Base-by-base conservation (phyloP, 2,329 filamentous ascomycete genomes). In the Microsporum audouinii region DNA sequence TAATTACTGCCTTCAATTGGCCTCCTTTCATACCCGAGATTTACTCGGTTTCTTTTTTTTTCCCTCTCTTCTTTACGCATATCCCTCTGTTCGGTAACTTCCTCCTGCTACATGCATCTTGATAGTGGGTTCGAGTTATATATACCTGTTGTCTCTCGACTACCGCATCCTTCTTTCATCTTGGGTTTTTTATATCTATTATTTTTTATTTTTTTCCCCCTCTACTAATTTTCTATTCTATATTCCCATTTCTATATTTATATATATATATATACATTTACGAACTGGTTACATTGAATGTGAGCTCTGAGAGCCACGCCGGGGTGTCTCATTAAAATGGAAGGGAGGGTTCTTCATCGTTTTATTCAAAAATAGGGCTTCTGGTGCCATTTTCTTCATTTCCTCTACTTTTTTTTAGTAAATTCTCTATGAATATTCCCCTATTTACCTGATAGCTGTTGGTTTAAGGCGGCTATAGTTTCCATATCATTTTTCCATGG, bases 241-340 rank as follows among this genome's bases (percentile, higher is more conserved):
- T 57, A 17, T 36, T 29, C 33, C 55, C 29, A 8, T 29, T 36
- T 36, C 34, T 36, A 36, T 23, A 23, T 23, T 36, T 36, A 5
- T 10, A 36, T 36, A 5, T 36, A 5, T 10, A 10, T 36, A 8
- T 47, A 23, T 27, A 57, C 23, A n/a, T 23, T 23, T 5, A 57
- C 27, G 55, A 23, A 57, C 55, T 57, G 33, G 33, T 23, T 39
- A 57, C 33, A 39, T 38, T 14, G 55, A 57, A 38, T 39, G 55
- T 33, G 33, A 33, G 55, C 55, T 57, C 55, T 57, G 55, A 41
- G 55, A 57, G 55, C 27, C 55, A 39, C 55, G 29, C 17, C 23
- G 55, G 55, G 33, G 38, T 57, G 39, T 39, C 49, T 53, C 31
- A 38, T 57, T 39, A 57, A 38, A 57, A 38, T n/a, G 34, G 55